Conservation (phyloP, 768 basidiomycete genomes). For the Trametes coccinea region DNA sequence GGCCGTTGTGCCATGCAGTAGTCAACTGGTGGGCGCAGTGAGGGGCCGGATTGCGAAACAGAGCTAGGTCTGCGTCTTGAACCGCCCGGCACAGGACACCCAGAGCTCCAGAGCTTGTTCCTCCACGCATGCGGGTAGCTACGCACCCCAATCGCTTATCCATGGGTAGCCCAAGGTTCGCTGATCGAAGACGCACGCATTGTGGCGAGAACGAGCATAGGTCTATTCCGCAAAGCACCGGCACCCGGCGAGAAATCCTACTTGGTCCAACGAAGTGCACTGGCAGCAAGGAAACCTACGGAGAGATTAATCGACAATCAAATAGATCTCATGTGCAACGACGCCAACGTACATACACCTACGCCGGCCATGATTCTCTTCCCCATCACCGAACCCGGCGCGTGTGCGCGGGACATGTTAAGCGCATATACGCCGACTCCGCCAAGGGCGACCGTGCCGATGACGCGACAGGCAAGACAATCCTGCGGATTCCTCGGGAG, state of each 20-base stretch:
- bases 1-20: no score
- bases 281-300: slow-evolving; percentile 28
- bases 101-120: no score
- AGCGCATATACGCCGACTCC: slow-evolving; percentile 69
- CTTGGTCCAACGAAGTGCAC: slow-evolving; percentile 25
- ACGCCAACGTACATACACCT: slow-evolving; percentile 52
- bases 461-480: slow-evolving; percentile 69
- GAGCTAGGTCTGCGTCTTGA: no score
- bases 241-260: neutral
- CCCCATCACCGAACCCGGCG: slow-evolving; percentile 60
- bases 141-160: no score
- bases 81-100: no score
- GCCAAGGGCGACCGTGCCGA: slow-evolving; percentile 64
- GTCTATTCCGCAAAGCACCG: no score
- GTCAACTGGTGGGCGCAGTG: no score
- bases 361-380: slow-evolving; percentile 63
- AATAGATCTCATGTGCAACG: neutral
- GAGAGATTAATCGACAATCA: neutral
- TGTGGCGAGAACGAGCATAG: no score
- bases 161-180: no score
- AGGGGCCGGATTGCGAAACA: no score
- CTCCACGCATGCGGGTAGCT: no score
- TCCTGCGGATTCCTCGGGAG: slow-evolving; percentile 36
- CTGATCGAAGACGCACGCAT: no score
- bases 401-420: slow-evolving; percentile 58